A percentile compares a stretch with the other conserved stretches of the same genome.
phyloP scores from a whole-genome alignment of 2,329 filamentous ascomycete genomes.

The Hyphodiscus sp. region DNA sequence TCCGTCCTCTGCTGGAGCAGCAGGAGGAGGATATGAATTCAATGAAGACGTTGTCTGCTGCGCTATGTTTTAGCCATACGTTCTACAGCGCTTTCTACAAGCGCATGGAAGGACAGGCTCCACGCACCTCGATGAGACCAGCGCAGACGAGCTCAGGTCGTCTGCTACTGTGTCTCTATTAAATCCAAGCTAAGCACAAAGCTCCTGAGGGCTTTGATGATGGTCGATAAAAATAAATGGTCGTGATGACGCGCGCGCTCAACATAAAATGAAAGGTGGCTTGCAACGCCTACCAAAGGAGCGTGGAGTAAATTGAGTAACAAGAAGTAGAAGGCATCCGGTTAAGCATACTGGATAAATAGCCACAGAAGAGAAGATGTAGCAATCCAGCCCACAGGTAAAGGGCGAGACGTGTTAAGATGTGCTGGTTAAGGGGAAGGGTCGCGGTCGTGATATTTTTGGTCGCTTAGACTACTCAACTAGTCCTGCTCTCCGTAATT shows the following conservation, averaged over 20 bases:
- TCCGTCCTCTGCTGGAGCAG: constrained; percentile 57
- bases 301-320: constrained; percentile 20
- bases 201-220: constrained; percentile 4
- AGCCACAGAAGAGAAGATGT: constrained; percentile 13
- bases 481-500: background rate
- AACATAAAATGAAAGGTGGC: constrained; percentile 3
- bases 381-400: constrained; percentile 4
- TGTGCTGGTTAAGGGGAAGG: background rate
- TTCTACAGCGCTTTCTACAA: constrained; percentile 5
- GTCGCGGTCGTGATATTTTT: background rate
- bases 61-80: constrained; percentile 11
- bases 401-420: constrained; percentile 3
- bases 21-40: constrained; percentile 44
- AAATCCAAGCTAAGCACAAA: constrained; percentile 9
- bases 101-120: background rate
- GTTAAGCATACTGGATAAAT: constrained; percentile 19
- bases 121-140: constrained; percentile 41
- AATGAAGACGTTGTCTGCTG: constrained; percentile 30
- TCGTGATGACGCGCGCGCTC: constrained; percentile 8
- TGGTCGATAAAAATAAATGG: constrained; percentile 1
- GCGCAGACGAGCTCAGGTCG: constrained; percentile 54
- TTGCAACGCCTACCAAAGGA: constrained; percentile 25
- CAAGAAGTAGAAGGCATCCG: constrained; percentile 20
- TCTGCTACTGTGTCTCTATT: constrained; percentile 47
- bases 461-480: background rate